phyloP scores from a whole-genome alignment of 768 basidiomycete genomes.

The Solioccasus polychromus region DNA sequence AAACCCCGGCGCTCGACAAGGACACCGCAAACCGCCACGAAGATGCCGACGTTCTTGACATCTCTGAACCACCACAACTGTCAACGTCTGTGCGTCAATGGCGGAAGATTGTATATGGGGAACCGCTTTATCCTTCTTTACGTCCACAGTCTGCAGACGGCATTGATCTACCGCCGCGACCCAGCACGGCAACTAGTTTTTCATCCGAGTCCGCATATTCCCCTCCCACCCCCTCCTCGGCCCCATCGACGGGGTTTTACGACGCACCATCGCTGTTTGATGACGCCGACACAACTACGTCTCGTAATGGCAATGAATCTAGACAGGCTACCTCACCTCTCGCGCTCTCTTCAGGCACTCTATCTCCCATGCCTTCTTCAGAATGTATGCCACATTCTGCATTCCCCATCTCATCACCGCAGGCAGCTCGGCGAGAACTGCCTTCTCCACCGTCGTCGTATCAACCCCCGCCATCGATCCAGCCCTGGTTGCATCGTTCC shows the following conservation, averaged over 20 bases:
- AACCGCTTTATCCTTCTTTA: slow-evolving; percentile 40
- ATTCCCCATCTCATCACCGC: slow-evolving; percentile 17
- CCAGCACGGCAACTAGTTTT: slow-evolving; percentile 37
- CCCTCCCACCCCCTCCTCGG: slow-evolving; percentile 37
- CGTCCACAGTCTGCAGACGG: slow-evolving; percentile 27
- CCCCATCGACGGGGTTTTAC: slow-evolving; percentile 38
- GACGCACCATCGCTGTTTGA: slow-evolving; percentile 20
- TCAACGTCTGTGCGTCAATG: slow-evolving; percentile 39
- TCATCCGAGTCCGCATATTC: slow-evolving; percentile 48
- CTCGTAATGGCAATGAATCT: slow-evolving; percentile 10
- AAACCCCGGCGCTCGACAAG: slow-evolving; percentile 28
- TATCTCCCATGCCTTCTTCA: slow-evolving; percentile 30
- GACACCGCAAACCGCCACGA: slow-evolving; percentile 12
- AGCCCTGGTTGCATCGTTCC: slow-evolving; percentile 33
- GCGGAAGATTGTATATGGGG: slow-evolving; percentile 42
- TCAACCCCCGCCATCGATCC: slow-evolving; percentile 28
- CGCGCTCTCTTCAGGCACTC: slow-evolving; percentile 20
- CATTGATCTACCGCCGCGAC: slow-evolving; percentile 24
- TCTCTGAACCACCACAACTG: slow-evolving; percentile 21
- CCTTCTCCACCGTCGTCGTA: slow-evolving; percentile 31
- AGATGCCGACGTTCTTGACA: slow-evolving; percentile 33
- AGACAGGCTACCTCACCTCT: slow-evolving; percentile 15
- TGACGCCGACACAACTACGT: slow-evolving; percentile 14
- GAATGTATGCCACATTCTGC: slow-evolving; percentile 27
- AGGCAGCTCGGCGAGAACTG: slow-evolving; percentile 22